Conservation (phyloP, 2,329 filamentous ascomycete species). For the Nakataea oryzae region DNA sequence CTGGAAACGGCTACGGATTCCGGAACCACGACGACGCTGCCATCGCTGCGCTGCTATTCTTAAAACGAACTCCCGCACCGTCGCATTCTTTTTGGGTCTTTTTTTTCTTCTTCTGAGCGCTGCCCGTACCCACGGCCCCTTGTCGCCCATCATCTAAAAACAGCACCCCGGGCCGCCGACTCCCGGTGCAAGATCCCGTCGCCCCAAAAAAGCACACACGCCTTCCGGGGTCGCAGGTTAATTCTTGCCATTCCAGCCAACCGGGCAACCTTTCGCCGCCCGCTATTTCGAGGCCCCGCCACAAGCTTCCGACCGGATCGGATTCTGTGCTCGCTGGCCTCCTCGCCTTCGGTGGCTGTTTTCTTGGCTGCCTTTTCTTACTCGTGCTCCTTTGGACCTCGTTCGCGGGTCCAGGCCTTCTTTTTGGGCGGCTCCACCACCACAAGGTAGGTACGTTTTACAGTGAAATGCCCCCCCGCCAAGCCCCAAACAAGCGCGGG, state of each 20-base stretch:
- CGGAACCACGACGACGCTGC: background rate
- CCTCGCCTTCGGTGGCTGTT: background rate
- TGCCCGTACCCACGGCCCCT: background rate
- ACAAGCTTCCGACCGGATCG: background rate
- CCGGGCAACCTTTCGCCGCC: background rate
- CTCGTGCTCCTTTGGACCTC: background rate
- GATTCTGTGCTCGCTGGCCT: background rate
- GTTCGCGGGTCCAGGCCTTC: background rate
- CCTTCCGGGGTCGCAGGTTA: background rate
- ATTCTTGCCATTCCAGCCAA: background rate
- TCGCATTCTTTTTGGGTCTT: background rate
- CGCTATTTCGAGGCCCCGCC: background rate
- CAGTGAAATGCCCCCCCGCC: background rate
- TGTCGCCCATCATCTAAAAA: background rate
- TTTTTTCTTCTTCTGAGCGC: no score
- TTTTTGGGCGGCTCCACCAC: background rate
- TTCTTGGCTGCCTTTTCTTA: background rate
- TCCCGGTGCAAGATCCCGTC: background rate
- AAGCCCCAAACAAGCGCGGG: background rate
- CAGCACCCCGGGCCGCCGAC: background rate
- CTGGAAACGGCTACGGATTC: conserved; percentile 11
- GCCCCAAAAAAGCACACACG: background rate
- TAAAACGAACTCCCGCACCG: background rate
- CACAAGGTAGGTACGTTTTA: background rate
- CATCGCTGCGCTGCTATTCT: background rate